These are phyloP conservation scores for Saccharum spontaneum DNA, from an alignment of 176 grass and related monocot species.

Conservation along the genomic window DNA sequence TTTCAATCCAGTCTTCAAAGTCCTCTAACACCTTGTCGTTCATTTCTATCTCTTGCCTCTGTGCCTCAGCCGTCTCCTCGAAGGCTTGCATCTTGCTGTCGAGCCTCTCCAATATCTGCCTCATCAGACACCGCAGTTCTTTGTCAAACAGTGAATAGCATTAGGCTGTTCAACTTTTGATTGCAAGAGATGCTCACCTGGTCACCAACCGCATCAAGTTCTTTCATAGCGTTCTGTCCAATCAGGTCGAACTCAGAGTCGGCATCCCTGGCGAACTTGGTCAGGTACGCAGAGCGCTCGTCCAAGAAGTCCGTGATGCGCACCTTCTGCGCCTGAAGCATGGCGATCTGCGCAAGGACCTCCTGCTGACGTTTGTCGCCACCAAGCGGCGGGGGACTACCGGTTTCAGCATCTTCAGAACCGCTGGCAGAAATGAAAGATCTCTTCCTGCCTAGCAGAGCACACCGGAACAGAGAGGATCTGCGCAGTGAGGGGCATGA, in stretches of 20 bases:
- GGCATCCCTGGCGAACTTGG: slow-evolving; percentile 77
- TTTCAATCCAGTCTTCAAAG: slow-evolving; percentile 80
- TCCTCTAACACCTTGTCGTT: slow-evolving; percentile 83
- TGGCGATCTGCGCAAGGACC: slow-evolving; percentile 68
- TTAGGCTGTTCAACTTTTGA: slow-evolving; percentile 4
- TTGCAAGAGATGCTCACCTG: slow-evolving; percentile 46
- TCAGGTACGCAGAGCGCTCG: slow-evolving; percentile 66
- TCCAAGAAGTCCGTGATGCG: slow-evolving; percentile 77
- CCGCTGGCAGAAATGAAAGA: slow-evolving; percentile 34
- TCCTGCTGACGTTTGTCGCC: slow-evolving; percentile 71
- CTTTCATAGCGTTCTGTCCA: slow-evolving; percentile 76
- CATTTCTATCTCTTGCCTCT: slow-evolving; percentile 80
- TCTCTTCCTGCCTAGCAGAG: slow-evolving; percentile 36
- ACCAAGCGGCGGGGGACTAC: slow-evolving; percentile 29
- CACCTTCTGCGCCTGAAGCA: slow-evolving; percentile 83
- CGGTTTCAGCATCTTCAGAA: slow-evolving; percentile 46
- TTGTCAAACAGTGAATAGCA: slow-evolving; percentile 25
- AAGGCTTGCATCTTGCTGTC: slow-evolving; percentile 76
- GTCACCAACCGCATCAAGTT: slow-evolving; percentile 67
- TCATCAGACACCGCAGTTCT: slow-evolving; percentile 28
- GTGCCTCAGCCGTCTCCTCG: slow-evolving; percentile 66
- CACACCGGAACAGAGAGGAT: slow-evolving; percentile 26
- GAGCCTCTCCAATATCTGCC: slow-evolving; percentile 80
- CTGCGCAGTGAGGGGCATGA: slow-evolving; percentile 40
- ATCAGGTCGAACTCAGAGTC: slow-evolving; percentile 75